These are phyloP conservation scores for Aspergillus tamarii DNA, from an alignment of 2,329 filamentous ascomycete species.

Conservation along the genomic window DNA sequence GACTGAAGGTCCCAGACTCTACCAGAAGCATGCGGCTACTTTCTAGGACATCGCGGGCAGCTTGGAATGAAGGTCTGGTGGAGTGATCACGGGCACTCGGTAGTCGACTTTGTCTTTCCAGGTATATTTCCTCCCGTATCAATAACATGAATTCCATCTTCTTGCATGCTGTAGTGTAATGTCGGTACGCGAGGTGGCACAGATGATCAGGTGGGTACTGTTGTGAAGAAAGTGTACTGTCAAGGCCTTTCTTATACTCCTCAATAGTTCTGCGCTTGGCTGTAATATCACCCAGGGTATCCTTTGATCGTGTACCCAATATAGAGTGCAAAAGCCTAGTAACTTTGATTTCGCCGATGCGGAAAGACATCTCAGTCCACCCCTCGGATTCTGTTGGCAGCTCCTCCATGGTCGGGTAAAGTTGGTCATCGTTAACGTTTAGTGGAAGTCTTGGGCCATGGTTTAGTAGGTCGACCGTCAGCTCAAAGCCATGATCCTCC, in stretches of 20 bases:
- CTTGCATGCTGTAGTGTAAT: not conserved
- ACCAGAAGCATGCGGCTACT: not conserved
- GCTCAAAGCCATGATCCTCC: slow-evolving; percentile 2
- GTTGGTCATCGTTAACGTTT: not conserved
- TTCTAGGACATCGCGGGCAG: not conserved
- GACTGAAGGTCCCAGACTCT: not conserved
- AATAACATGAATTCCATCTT: slow-evolving; percentile 6
- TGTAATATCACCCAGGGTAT: not conserved
- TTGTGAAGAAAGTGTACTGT: not conserved
- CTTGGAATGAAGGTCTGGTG: not conserved
- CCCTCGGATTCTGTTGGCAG: not conserved
- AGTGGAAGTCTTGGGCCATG: not conserved
- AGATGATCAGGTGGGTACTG: not conserved
- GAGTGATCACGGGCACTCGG: too few species aligned
- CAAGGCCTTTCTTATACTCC: not conserved
- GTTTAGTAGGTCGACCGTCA: not conserved
- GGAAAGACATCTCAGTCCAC: slow-evolving; percentile 5
- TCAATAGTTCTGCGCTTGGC: not conserved
- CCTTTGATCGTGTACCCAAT: not conserved
- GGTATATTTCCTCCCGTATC: not conserved
- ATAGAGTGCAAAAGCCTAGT: not conserved
- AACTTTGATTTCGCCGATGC: not conserved
- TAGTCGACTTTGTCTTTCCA: not conserved
- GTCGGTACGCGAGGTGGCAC: not conserved
- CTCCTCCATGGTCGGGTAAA: not conserved